phyloP scores from a whole-genome alignment of 495 filamentous ascomycete genomes.

The Baudoinia panamericana region DNA sequence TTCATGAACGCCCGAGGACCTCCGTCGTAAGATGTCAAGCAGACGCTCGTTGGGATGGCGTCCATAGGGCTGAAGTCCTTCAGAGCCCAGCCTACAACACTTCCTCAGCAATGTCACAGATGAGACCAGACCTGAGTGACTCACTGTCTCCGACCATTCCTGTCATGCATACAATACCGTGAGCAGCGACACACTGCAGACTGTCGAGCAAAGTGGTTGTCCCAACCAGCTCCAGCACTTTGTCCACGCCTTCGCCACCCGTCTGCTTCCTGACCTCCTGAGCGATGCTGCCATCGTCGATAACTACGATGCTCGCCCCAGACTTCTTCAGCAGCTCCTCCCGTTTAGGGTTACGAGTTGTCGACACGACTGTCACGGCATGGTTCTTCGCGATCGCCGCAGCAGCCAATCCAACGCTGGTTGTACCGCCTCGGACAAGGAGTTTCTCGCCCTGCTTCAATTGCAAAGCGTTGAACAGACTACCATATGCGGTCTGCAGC shows the following conservation, averaged over 20 bases:
- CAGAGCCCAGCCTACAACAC: constrained; percentile 30
- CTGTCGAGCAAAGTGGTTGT: constrained; percentile 34
- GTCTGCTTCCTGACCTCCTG: constrained; percentile 27
- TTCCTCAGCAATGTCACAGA: neutral
- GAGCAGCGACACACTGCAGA: constrained; percentile 28
- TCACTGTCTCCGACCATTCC: constrained; percentile 38
- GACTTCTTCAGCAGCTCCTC: constrained; percentile 29
- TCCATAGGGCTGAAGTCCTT: constrained; percentile 37
- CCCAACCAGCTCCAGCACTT: constrained; percentile 39
- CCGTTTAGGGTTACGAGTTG: constrained; percentile 31
- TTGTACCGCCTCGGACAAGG: constrained; percentile 41
- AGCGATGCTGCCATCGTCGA: constrained; percentile 33
- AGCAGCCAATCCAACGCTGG: constrained; percentile 36
- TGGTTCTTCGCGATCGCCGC: constrained; percentile 35
- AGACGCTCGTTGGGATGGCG: constrained; percentile 32
- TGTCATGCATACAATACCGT: constrained; percentile 38
- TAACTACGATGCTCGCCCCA: constrained; percentile 33
- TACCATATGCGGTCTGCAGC: constrained; percentile 43
- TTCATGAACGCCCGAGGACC: constrained; percentile 34
- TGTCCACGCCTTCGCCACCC: constrained; percentile 33
- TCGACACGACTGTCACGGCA: constrained; percentile 30
- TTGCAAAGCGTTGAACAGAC: constrained; percentile 29
- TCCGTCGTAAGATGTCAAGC: constrained; percentile 35
- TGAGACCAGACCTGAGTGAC: constrained; percentile 26
- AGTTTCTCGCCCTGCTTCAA: constrained; percentile 34